Percentiles rank a stretch among this genome's conserved stretches.
Conservation (phyloP, 2,329 filamentous ascomycete species). For the Penicillium sp. region DNA sequence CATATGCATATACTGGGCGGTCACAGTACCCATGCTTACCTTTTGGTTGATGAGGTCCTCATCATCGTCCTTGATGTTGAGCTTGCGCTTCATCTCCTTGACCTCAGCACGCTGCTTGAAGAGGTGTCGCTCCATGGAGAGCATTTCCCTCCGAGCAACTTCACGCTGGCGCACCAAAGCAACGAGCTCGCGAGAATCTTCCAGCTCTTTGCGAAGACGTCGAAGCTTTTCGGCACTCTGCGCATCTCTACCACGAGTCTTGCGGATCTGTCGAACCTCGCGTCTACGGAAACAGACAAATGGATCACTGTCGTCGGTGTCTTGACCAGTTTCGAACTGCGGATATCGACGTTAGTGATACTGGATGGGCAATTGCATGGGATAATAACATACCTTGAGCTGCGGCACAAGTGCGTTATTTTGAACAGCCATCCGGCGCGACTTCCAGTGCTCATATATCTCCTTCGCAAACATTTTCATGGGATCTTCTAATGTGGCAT, state of each 20-base stretch:
- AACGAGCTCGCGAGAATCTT: conserved; percentile 81
- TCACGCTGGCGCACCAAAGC: conserved; percentile 78
- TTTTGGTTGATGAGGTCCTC: conserved; percentile 94
- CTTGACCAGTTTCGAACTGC: conserved; percentile 83
- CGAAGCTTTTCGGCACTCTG: conserved; percentile 94
- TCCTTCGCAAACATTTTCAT: conserved; percentile 66
- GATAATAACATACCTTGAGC: conserved; percentile 61
- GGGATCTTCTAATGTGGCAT: conserved; percentile 56
- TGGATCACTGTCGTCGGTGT: conserved; percentile 92
- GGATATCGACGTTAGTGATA: conserved; percentile 17
- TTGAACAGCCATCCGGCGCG: conserved; percentile 62
- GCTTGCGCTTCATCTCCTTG: conserved; percentile 83
- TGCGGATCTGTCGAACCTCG: conserved; percentile 89
- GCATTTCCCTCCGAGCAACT: conserved; percentile 71
- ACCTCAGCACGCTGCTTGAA: conserved; percentile 81
- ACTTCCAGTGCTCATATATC: conserved; percentile 88
- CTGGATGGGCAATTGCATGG: background rate
- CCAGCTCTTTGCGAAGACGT: conserved; percentile 83
- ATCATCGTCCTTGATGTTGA: conserved; percentile 88
- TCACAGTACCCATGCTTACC: conserved; percentile 53
- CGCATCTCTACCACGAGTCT: conserved; percentile 89
- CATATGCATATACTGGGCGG: conserved; percentile 39
- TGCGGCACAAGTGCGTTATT: conserved; percentile 73
- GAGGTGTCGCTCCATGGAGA: conserved; percentile 71
- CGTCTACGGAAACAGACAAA: conserved; percentile 97